phyloP scores from a whole-genome alignment of 148 eudicot species.

The Fagopyrum esculentum region DNA sequence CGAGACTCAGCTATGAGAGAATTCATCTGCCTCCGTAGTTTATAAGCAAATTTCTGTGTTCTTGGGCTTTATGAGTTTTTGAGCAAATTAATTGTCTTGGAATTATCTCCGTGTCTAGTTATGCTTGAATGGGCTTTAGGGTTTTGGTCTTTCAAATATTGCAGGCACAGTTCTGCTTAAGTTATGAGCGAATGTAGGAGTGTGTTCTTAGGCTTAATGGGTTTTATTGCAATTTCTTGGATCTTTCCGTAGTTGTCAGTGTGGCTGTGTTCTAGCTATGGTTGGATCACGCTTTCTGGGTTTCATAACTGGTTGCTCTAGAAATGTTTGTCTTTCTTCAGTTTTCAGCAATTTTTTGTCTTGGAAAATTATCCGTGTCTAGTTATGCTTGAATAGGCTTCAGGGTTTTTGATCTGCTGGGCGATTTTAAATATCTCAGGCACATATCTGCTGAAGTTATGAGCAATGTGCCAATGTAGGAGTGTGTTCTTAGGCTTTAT shows the following conservation, averaged over 20 bases:
- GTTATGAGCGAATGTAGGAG: not conserved
- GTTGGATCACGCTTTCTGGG: not conserved
- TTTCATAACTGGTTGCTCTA: not conserved
- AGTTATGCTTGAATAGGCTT: too few species aligned
- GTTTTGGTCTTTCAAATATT: too few species aligned
- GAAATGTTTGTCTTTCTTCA: not conserved
- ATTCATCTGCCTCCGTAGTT: not conserved
- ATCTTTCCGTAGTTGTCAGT: not conserved
- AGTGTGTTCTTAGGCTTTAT: not conserved
- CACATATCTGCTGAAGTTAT: not conserved
- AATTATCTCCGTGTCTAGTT: too few species aligned
- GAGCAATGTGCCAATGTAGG: not conserved
- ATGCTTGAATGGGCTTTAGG: too few species aligned
- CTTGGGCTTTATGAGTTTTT: not conserved
- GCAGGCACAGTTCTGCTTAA: not conserved
- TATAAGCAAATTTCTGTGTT: not conserved
- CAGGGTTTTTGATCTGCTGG: too few species aligned
- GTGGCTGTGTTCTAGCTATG: not conserved
- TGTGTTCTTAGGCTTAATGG: not conserved
- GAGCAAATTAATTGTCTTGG: not conserved
- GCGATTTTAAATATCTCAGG: too few species aligned
- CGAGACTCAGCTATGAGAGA: conserved; percentile 1
- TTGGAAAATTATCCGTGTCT: too few species aligned
- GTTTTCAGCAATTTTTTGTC: not conserved
- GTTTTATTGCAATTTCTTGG: not conserved